Evolutionary conservation across 1,284 basidiomycete genomes (phyloP).

Genomic region (Albatrellus sp.): DNA sequence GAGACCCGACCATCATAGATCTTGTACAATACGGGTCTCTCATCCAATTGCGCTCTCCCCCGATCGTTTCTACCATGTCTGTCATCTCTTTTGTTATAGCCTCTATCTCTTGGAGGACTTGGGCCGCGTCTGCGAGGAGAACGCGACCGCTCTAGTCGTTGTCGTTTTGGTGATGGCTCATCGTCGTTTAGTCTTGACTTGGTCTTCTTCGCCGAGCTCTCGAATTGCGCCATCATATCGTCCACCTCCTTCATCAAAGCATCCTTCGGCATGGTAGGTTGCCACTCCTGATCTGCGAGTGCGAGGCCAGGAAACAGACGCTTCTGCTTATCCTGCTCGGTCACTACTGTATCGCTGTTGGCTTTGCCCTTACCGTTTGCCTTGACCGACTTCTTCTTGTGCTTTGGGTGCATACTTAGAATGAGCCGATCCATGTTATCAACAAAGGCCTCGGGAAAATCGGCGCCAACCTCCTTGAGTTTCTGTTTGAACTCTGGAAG

Average conservation of each 20-base stretch:
- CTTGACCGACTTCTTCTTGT: slow-evolving; percentile 64
- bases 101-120: slow-evolving; percentile 42
- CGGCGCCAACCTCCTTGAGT: slow-evolving; percentile 72
- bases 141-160: slow-evolving; percentile 27
- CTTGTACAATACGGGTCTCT: slow-evolving; percentile 84
- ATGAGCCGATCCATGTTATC: slow-evolving; percentile 92
- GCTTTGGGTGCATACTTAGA: slow-evolving; percentile 89
- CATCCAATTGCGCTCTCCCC: slow-evolving; percentile 47
- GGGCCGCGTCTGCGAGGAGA: slow-evolving; percentile 36
- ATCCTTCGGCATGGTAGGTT: slow-evolving; percentile 42
- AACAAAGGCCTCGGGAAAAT: slow-evolving; percentile 83
- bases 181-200: slow-evolving; percentile 35
- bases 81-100: slow-evolving; percentile 32
- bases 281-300: slow-evolving; percentile 66
- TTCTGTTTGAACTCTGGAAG: slow-evolving; percentile 74
- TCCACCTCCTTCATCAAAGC: slow-evolving; percentile 72
- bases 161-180: slow-evolving; percentile 44
- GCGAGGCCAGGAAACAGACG: slow-evolving; percentile 88
- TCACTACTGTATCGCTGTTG: slow-evolving; percentile 23
- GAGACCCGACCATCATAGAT: slow-evolving; percentile 86
- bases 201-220: slow-evolving; percentile 50
- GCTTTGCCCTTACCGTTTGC: slow-evolving; percentile 26
- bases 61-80: slow-evolving; percentile 22
- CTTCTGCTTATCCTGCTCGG: slow-evolving; percentile 65
- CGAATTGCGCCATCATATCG: slow-evolving; percentile 74